Conservation (phyloP, 2,329 filamentous ascomycete genomes). For the Cladosporium sp. region DNA sequence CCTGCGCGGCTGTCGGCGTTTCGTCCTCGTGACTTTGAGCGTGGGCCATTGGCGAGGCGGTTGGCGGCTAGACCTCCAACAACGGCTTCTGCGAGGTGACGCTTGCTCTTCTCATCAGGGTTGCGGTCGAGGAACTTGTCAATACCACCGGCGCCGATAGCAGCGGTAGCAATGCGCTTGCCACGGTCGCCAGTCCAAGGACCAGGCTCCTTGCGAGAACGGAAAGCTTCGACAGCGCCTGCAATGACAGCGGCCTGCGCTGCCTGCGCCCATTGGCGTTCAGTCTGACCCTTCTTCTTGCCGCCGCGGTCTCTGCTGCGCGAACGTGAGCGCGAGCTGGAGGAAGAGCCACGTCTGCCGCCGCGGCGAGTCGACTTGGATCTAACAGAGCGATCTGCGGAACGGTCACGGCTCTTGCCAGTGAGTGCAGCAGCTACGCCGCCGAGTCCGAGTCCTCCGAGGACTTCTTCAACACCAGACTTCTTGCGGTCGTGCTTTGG, state of each 20-base stretch:
- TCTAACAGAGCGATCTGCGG: slow-evolving; percentile 39
- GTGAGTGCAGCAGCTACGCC: slow-evolving; percentile 52
- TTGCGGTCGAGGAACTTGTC: slow-evolving; percentile 71
- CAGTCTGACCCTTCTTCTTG: slow-evolving; percentile 58
- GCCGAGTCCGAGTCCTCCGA: slow-evolving; percentile 60
- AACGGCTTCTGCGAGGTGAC: slow-evolving; percentile 81
- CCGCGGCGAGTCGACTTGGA: slow-evolving; percentile 50
- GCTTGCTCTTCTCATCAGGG: slow-evolving; percentile 71
- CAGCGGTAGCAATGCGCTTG: slow-evolving; percentile 86
- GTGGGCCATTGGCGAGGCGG: slow-evolving; percentile 78
- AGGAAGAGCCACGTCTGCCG: slow-evolving; percentile 48
- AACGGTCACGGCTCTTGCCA: slow-evolving; percentile 59
- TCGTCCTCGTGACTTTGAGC: slow-evolving; percentile 64
- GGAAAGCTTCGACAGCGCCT: slow-evolving; percentile 88
- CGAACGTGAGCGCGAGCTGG: slow-evolving; percentile 51
- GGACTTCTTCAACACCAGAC: slow-evolving; percentile 62
- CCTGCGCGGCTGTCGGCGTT: slow-evolving; percentile 37
- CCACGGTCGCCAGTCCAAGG: slow-evolving; percentile 90
- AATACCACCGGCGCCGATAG: slow-evolving; percentile 79
- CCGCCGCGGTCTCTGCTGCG: slow-evolving; percentile 50
- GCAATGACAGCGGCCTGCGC: slow-evolving; percentile 89
- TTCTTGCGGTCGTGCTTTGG: slow-evolving; percentile 47
- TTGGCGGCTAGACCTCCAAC: slow-evolving; percentile 86
- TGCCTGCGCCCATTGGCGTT: slow-evolving; percentile 67
- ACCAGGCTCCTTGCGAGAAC: slow-evolving; percentile 83